These are phyloP conservation scores for Sporothrix euskadiensis DNA, from an alignment of 2,329 filamentous ascomycete species.

Conservation along the genomic window DNA sequence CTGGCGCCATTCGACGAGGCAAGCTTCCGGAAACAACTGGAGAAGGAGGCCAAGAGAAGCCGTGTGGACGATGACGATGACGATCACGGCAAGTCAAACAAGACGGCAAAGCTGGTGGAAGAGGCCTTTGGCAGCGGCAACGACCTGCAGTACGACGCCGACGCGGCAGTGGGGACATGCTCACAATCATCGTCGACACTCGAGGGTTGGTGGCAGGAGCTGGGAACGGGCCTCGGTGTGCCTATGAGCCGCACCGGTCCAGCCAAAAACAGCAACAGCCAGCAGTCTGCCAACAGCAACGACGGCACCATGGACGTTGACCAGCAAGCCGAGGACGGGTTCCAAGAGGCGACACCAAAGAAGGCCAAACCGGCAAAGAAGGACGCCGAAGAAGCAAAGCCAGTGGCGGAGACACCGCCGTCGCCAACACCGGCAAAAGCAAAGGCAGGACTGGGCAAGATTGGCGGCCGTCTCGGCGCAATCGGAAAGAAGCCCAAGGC, in stretches of 20 bases:
- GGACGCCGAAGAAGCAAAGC: not conserved
- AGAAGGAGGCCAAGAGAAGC: not conserved
- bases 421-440: conserved; percentile 26
- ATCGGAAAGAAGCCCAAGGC: conserved; percentile 49
- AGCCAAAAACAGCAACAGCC: not conserved
- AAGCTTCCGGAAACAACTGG: conserved; percentile 42
- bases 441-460: conserved; percentile 19
- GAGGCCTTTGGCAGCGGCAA: conserved; percentile 44
- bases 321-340: conserved; percentile 1
- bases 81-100: not conserved
- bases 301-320: not conserved
- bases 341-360: conserved; percentile 18
- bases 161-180: not conserved
- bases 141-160: conserved; percentile 38
- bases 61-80: not conserved
- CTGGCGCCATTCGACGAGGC: conserved; percentile 51
- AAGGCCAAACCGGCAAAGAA: not conserved
- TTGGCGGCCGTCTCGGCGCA: conserved; percentile 27
- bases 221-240: conserved; percentile 39
- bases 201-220: conserved; percentile 53
- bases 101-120: conserved; percentile 40
- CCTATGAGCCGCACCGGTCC: conserved; percentile 32
- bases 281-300: not conserved
- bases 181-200: conserved; percentile 38
- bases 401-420: not conserved